These are phyloP conservation scores for Cyberlindnera mississippiensis DNA, from an alignment of 805 yeast species.

Conservation along the genomic window DNA sequence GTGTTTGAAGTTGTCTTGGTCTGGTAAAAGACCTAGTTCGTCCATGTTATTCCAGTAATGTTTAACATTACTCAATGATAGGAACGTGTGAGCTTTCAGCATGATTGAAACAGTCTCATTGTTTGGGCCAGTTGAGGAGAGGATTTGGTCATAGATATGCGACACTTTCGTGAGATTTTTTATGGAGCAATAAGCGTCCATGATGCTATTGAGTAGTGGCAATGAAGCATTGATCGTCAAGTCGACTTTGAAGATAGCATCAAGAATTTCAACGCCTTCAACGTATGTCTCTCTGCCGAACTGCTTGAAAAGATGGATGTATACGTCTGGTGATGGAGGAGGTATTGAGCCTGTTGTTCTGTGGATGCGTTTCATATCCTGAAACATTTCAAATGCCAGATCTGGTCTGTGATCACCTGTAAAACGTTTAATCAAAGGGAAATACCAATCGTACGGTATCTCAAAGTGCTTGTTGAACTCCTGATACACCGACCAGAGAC, in stretches of 20 bases:
- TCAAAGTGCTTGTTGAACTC: conserved; percentile 50
- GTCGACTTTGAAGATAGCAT: conserved; percentile 62
- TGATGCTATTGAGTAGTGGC: conserved; percentile 52
- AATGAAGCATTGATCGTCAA: conserved; percentile 51
- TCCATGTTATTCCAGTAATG: conserved; percentile 57
- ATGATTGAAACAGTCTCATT: conserved; percentile 63
- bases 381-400: conserved; percentile 58
- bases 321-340: conserved; percentile 54
- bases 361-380: conserved; percentile 52
- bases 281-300: conserved; percentile 58
- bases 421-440: conserved; percentile 55
- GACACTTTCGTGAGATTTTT: conserved; percentile 53
- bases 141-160: conserved; percentile 57
- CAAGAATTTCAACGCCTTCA: conserved; percentile 63
- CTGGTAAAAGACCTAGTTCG: conserved; percentile 47
- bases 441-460: conserved; percentile 55
- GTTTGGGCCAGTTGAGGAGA: conserved; percentile 48
- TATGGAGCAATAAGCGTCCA: conserved; percentile 59
- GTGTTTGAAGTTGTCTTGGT: conserved; percentile 50
- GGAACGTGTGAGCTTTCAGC: conserved; percentile 58
- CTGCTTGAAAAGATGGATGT: conserved; percentile 52
- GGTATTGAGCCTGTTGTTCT: conserved; percentile 45
- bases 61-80: conserved; percentile 50
- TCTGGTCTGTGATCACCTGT: conserved; percentile 51
- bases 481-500: conserved; percentile 54